These are phyloP conservation scores for Neurospora sp. DNA, from an alignment of 495 filamentous ascomycete species.

Conservation along the genomic window DNA sequence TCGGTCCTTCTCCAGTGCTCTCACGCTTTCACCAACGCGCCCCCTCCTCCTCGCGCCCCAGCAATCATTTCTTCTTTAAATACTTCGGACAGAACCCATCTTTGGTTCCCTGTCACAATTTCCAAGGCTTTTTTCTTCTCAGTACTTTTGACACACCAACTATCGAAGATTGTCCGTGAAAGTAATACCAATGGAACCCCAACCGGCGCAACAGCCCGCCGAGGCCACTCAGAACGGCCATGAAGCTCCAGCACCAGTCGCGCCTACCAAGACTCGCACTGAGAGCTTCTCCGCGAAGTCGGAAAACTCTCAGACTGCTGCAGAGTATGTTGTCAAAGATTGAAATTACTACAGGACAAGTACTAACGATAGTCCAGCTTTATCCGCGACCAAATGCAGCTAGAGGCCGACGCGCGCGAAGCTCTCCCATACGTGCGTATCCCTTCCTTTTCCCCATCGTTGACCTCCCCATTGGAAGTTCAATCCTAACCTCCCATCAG, in stretches of 20 bases:
- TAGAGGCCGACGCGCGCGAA: constrained; percentile 92
- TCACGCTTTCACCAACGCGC: not conserved
- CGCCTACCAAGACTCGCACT: constrained; percentile 24
- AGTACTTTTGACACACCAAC: too few relatives aligned
- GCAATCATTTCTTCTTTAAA: not conserved
- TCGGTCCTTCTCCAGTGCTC: not conserved
- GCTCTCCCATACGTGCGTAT: constrained; percentile 70
- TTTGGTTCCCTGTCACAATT: not conserved
- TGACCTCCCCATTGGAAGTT: not conserved
- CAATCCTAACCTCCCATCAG: constrained; percentile 27
- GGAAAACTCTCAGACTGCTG: constrained; percentile 71
- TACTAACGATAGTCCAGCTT: constrained; percentile 43
- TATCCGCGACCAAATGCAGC: constrained; percentile 75
- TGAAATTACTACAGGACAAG: not conserved
- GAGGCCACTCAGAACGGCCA: constrained; percentile 11
- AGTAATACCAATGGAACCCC: constrained; percentile 17
- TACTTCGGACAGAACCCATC: not conserved
- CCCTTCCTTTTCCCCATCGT: not conserved
- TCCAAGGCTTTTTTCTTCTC: too few relatives aligned
- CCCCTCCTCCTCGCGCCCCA: not conserved
- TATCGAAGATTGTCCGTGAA: not conserved
- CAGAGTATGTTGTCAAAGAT: constrained; percentile 47
- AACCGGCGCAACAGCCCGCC: constrained; percentile 7
- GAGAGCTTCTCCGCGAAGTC: constrained; percentile 58
- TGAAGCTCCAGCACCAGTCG: constrained; percentile 9